Evolutionary conservation across 345 rosid genomes (phyloP).

Genomic region (Adansonia digitata): DNA sequence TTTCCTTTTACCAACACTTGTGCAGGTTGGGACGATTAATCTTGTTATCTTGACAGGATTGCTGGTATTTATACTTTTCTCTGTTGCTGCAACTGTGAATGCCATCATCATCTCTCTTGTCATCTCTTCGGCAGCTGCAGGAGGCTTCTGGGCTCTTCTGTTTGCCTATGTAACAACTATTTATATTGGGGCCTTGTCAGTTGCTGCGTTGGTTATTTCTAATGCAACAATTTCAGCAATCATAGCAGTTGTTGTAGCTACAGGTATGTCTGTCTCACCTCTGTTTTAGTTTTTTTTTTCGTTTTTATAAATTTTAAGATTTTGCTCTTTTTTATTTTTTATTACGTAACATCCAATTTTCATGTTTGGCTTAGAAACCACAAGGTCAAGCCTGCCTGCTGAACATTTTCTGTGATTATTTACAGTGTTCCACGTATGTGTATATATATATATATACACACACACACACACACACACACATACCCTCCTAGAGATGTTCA

Average conservation of each 20-base stretch:
- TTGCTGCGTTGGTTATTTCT: conserved; percentile 67
- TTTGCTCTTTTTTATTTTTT: too few relatives aligned
- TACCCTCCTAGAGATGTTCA: too few relatives aligned
- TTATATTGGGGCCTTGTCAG: conserved; percentile 70
- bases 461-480: too few relatives aligned
- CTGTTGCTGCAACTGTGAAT: conserved; percentile 69
- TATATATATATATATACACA: too few relatives aligned
- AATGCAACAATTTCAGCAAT: conserved; percentile 62
- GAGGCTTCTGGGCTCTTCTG: conserved; percentile 83
- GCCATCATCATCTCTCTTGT: conserved; percentile 70
- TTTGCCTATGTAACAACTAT: conserved; percentile 55
- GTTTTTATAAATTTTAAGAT: too few relatives aligned
- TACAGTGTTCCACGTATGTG: too few relatives aligned
- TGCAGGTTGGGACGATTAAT: conserved; percentile 72
- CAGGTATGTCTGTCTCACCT: conserved; percentile 43
- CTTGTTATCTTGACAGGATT: conserved; percentile 67
- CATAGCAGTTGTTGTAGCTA: conserved; percentile 43
- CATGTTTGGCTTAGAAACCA: too few relatives aligned
- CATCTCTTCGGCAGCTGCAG: conserved; percentile 73
- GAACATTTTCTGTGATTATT: too few relatives aligned
- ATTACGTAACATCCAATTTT: too few relatives aligned
- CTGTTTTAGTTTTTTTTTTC: too few relatives aligned
- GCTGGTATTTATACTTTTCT: conserved; percentile 68
- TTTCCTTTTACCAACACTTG: conserved; percentile 6
- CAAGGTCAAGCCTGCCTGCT: too few relatives aligned